These are phyloP conservation scores for Metarhizium robertsii DNA, from an alignment of 2,329 filamentous ascomycete genomes.

Conservation along the genomic window DNA sequence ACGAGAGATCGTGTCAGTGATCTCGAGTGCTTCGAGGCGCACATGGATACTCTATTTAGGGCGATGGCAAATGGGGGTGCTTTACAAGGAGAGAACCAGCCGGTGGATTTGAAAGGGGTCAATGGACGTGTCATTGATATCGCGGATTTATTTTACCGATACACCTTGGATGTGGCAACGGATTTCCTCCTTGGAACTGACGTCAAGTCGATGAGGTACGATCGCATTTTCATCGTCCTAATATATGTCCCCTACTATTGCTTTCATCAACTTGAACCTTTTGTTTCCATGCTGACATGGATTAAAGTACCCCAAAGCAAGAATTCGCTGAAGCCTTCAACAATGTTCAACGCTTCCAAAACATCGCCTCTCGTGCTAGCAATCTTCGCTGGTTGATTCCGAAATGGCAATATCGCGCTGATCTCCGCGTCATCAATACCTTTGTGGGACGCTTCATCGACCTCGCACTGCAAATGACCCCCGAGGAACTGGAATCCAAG, in stretches of 20 bases:
- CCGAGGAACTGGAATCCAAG: constrained; percentile 55
- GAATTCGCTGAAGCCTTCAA: constrained; percentile 62
- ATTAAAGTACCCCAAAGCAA: constrained; percentile 33
- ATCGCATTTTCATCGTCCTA: background rate
- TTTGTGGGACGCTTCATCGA: constrained; percentile 69
- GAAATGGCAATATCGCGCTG: constrained; percentile 50
- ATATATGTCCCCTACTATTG: no score
- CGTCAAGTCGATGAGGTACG: constrained; percentile 51
- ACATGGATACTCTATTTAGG: constrained; percentile 64
- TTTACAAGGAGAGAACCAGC: constrained; percentile 49
- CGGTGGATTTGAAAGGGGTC: constrained; percentile 54
- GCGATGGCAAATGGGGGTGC: constrained; percentile 52
- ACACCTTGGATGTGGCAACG: constrained; percentile 75
- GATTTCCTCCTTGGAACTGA: constrained; percentile 78
- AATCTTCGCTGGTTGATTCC: constrained; percentile 40
- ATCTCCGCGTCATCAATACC: constrained; percentile 60
- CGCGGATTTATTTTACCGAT: constrained; percentile 71
- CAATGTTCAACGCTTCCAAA: constrained; percentile 59
- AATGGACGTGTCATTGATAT: constrained; percentile 58
- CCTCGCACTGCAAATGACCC: constrained; percentile 52
- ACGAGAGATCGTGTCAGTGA: constrained; percentile 77
- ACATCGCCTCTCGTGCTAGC: constrained; percentile 38
- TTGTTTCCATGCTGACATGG: constrained; percentile 29
- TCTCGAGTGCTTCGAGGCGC: constrained; percentile 69
- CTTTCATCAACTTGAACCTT: no score